A percentile compares a stretch with the other conserved stretches of the same genome.
These are phyloP conservation scores for Sclerospora graminicola DNA, from an alignment of 352 stramenopile genomes.

Conservation along the genomic window DNA sequence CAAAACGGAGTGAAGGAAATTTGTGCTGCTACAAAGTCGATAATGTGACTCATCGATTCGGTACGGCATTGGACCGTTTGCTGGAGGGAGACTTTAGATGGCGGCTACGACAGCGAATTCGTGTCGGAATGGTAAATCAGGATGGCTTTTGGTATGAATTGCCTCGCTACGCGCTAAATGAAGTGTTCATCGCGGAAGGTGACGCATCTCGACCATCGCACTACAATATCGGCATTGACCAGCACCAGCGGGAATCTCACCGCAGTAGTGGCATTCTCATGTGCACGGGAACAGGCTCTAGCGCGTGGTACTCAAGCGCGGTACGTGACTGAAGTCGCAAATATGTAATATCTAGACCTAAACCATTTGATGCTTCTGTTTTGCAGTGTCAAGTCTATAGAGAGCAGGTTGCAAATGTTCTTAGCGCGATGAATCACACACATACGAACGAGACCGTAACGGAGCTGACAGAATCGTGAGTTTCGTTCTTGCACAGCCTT, in stretches of 20 bases:
- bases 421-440: slow-evolving; percentile 77
- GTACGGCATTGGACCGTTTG: slow-evolving; percentile 51
- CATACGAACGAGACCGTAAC: slow-evolving; percentile 85
- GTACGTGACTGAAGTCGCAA: slow-evolving; percentile 25
- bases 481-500: slow-evolving; percentile 1
- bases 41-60: slow-evolving; percentile 65
- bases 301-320: slow-evolving; percentile 80
- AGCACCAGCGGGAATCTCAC: slow-evolving; percentile 82
- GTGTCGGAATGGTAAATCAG: slow-evolving; percentile 83
- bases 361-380: too few species aligned
- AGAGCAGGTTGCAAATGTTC: slow-evolving; percentile 76
- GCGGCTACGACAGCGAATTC: slow-evolving; percentile 73
- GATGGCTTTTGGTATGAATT: slow-evolving; percentile 84
- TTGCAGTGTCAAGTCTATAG: slow-evolving; percentile 78
- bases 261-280: slow-evolving; percentile 84
- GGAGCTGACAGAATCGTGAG: slow-evolving; percentile 77
- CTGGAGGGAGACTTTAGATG: slow-evolving; percentile 69
- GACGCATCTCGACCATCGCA: slow-evolving; percentile 77
- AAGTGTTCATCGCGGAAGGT: slow-evolving; percentile 85
- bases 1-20: slow-evolving; percentile 76
- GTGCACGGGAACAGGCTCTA: slow-evolving; percentile 81
- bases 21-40: slow-evolving; percentile 83
- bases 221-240: slow-evolving; percentile 85
- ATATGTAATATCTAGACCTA: too few species aligned
- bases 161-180: slow-evolving; percentile 77